phyloP scores from a whole-genome alignment of 495 filamentous ascomycete species.

The Lineolata rhizophorae region DNA sequence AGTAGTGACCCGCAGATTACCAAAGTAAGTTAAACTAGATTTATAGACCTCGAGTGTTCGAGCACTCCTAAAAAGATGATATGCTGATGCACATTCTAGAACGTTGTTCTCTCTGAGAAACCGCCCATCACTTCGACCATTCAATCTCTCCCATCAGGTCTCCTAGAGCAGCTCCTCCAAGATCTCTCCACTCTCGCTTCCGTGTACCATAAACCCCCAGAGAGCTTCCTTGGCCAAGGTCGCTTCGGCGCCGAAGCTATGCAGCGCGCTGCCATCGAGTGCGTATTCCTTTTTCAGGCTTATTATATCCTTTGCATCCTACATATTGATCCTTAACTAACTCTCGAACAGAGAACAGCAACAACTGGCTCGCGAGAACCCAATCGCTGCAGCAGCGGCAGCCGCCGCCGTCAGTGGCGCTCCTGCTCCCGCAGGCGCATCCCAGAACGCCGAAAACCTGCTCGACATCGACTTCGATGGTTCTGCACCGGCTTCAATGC shows the following conservation, averaged over 20 bases:
- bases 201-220: slow-evolving; percentile 96
- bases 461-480: slow-evolving; percentile 98
- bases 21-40: slow-evolving; percentile 27
- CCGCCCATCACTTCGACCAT: slow-evolving; percentile 89
- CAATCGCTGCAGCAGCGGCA: slow-evolving; percentile 66
- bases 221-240: slow-evolving; percentile 89
- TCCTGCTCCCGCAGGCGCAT: slow-evolving; percentile 14
- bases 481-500: slow-evolving; percentile 68
- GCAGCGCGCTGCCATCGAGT: slow-evolving; percentile 85
- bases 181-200: slow-evolving; percentile 94
- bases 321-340: too few relatives aligned
- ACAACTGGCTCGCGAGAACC: slow-evolving; percentile 80
- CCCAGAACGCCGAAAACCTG: slow-evolving; percentile 72
- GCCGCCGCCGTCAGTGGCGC: slow-evolving; percentile 40
- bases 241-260: slow-evolving; percentile 86
- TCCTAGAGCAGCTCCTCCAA: slow-evolving; percentile 67
- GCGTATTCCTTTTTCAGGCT: slow-evolving; percentile 8
- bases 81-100: slow-evolving; percentile 23
- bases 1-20: slow-evolving; percentile 79
- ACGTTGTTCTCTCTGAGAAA: slow-evolving; percentile 80
- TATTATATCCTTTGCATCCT: slow-evolving; percentile 6
- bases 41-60: neutral
- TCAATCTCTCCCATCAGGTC: slow-evolving; percentile 54
- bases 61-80: neutral
- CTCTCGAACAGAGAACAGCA: slow-evolving; percentile 43